Evolutionary conservation across 1,139 yeast species (phyloP).

Genomic region (Debaryomyces psychrophilus): DNA sequence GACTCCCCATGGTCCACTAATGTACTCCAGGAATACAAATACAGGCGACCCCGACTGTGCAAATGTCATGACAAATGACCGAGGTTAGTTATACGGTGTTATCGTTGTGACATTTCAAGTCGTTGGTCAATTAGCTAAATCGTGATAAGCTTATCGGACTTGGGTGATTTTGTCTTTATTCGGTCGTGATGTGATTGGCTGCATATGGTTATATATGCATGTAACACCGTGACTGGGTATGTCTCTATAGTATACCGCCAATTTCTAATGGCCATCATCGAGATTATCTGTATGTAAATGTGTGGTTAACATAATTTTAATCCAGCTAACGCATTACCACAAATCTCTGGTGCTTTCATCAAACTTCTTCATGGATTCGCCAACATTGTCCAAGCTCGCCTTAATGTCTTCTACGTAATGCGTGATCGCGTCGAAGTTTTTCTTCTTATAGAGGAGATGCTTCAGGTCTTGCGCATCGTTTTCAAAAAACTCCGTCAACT

Average conservation of each 20-base stretch:
- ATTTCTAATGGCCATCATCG: not conserved
- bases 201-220: not conserved
- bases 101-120: not conserved
- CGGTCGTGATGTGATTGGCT: not conserved
- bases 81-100: not conserved
- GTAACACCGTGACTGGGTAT: too few relatives aligned
- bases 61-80: not conserved
- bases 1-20: conserved; percentile 3
- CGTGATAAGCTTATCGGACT: not conserved
- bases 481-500: conserved; percentile 27
- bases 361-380: conserved; percentile 45
- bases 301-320: too few relatives aligned
- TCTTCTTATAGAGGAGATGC: conserved; percentile 27
- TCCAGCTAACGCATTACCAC: conserved; percentile 27
- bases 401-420: conserved; percentile 41
- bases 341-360: conserved; percentile 42
- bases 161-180: not conserved
- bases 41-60: not conserved
- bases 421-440: conserved; percentile 44
- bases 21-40: conserved; percentile 7
- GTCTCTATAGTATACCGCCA: too few relatives aligned
- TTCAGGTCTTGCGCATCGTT: conserved; percentile 17
- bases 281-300: not conserved
- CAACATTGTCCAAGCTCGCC: conserved; percentile 35
- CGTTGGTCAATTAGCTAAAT: not conserved